These are phyloP conservation scores for Graphiopsis chlorocephala DNA, from an alignment of 2,329 filamentous ascomycete species.

Conservation along the genomic window DNA sequence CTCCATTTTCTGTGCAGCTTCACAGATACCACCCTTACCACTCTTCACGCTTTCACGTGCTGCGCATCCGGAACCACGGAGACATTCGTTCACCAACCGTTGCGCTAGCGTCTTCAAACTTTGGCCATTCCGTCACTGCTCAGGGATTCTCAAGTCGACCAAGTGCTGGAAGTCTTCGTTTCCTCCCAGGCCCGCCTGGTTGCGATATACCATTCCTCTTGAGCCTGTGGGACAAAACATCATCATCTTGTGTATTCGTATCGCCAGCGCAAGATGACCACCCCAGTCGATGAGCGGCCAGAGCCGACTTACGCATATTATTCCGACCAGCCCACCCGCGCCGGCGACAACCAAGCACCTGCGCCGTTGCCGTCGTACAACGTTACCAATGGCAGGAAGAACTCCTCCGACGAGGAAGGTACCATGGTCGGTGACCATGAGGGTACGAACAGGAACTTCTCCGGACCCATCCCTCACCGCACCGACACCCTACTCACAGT, in stretches of 20 bases:
- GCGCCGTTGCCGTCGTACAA: conserved; percentile 32
- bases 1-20: not conserved
- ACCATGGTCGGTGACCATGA: conserved; percentile 34
- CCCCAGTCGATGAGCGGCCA: conserved; percentile 34
- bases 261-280: conserved; percentile 29
- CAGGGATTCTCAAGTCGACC: conserved; percentile 18
- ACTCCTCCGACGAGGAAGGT: conserved; percentile 35
- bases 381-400: conserved; percentile 24
- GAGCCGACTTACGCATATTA: conserved; percentile 32
- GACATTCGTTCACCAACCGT: not conserved
- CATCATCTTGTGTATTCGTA: not conserved
- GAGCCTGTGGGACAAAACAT: not conserved
- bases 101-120: conserved; percentile 11
- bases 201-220: not conserved
- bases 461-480: conserved; percentile 19
- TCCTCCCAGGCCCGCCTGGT: conserved; percentile 19
- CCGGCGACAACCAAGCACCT: not conserved
- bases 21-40: not conserved
- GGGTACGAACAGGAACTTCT: conserved; percentile 15
- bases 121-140: conserved; percentile 6
- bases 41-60: not conserved
- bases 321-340: not conserved
- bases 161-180: conserved; percentile 22
- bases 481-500: conserved; percentile 46
- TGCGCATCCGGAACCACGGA: not conserved